These are phyloP conservation scores for Kuraishia borneana DNA, from an alignment of 805 yeast species.

Conservation along the genomic window DNA sequence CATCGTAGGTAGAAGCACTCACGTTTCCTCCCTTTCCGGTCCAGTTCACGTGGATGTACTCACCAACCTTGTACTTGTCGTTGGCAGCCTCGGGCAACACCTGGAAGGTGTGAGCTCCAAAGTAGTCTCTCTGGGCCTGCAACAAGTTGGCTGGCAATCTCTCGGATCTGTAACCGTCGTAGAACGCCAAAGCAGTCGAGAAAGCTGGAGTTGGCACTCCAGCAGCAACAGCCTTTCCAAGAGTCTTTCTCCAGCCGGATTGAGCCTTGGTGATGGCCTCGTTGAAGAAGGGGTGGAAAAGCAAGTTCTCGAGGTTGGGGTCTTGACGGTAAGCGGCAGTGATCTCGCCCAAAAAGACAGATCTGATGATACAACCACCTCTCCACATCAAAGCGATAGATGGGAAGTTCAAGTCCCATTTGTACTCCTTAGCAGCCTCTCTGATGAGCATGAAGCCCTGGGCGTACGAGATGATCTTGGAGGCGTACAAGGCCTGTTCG, in stretches of 20 bases:
- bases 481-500: slow-evolving; percentile 97
- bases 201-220: slow-evolving; percentile 99
- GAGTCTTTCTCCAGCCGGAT: slow-evolving; percentile 86
- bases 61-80: slow-evolving; percentile 64
- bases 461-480: slow-evolving; percentile 96
- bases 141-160: slow-evolving; percentile 93
- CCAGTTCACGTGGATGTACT: slow-evolving; percentile 96
- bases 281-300: slow-evolving; percentile 92
- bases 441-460: slow-evolving; percentile 99
- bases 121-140: slow-evolving; percentile 99
- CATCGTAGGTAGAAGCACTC: slow-evolving; percentile 89
- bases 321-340: slow-evolving; percentile 90
- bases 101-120: slow-evolving; percentile 98
- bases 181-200: slow-evolving; percentile 93
- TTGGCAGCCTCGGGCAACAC: slow-evolving; percentile 81
- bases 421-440: slow-evolving; percentile 95
- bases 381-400: slow-evolving; percentile 99
- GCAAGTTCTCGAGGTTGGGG: slow-evolving; percentile 89
- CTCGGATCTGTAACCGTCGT: slow-evolving; percentile 97
- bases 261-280: slow-evolving; percentile 90
- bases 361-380: slow-evolving; percentile 99
- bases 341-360: slow-evolving; percentile 95
- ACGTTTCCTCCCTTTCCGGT: slow-evolving; percentile 98
- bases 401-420: slow-evolving; percentile 92
- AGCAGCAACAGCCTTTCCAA: slow-evolving; percentile 63